Evolutionary conservation across 805 yeast genomes (phyloP), one percentile per base, ranked within the genome.

Genomic region (Cyberlindnera sargentensis): DNA sequence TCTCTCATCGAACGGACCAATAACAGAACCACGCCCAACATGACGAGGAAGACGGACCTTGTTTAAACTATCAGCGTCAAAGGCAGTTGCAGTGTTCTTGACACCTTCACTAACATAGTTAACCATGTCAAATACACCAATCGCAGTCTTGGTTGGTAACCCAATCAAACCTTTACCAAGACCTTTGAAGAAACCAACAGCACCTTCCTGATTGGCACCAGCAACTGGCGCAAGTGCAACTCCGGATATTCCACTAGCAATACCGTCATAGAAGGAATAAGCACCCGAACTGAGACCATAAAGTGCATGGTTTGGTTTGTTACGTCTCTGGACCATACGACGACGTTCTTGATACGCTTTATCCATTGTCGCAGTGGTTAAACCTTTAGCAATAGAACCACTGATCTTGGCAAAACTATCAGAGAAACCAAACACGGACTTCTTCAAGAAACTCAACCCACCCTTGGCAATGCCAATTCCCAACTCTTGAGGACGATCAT

Each of bases 401-500:
- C 98, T 87, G 30, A 95, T 77, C 63, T 89, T 87, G 3, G 97
- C 84, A 64, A 93, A 72, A 52, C 96, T 87, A 65, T 95, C 98
- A 25, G 96, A 84, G 40, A 93, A 73, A 3, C 99, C 98, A 68
- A 85, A 95, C 0, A 93, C 91, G 0, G 97, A 84, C 66, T 93
- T 93, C 60, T 91, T 90, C 59, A 95, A 72, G 67, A 93, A 93
- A 62, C 96, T 86, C 49, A 88, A 66, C 1, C 98, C 95, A 46
- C 99, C 99, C 60, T 89, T 91, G 2, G 99, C 99, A 36, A 93
- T 63, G 3, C 96, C 95, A 46, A 93, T 85, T 34, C 99, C 98
- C 34, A 93, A 68, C 53, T 95, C 99, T 57, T 87, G 95, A 1
- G 99, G 99, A 33, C 97, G 70, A 62, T 93, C 99, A 49, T 84